Percentiles rank a stretch among this genome's conserved stretches.
These are phyloP conservation scores for Ganoderma sinense DNA, from an alignment of 1,284 basidiomycete genomes.

Conservation along the genomic window DNA sequence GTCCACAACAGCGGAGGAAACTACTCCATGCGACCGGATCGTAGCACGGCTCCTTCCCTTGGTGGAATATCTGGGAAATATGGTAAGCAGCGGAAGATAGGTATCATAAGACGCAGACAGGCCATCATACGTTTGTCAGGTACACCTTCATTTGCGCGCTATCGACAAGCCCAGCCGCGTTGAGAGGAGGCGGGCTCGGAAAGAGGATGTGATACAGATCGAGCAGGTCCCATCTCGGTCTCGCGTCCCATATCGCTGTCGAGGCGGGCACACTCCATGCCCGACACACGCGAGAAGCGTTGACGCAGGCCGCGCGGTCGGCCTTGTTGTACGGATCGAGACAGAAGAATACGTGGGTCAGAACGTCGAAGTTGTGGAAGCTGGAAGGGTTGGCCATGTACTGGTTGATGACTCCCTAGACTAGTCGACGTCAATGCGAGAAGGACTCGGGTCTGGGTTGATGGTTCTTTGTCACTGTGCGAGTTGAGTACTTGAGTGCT, in stretches of 20 bases:
- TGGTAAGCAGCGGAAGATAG: neutral
- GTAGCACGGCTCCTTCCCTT: neutral
- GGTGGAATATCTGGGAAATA: neutral
- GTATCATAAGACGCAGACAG: neutral
- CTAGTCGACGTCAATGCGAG: neutral
- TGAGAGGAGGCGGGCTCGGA: neutral
- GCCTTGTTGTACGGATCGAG: conserved; percentile 1
- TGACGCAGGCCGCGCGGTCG: neutral
- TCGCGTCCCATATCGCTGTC: neutral
- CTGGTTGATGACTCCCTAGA: neutral
- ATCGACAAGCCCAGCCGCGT: neutral
- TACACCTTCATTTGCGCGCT: neutral
- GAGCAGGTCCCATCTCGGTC: neutral
- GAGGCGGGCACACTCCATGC: neutral
- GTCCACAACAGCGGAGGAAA: conserved; percentile 2
- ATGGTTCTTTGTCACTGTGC: neutral
- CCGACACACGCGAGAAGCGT: neutral
- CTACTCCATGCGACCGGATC: neutral
- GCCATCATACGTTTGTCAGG: neutral
- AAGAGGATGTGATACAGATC: conserved; percentile 1
- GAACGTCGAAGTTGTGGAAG: conserved; percentile 1
- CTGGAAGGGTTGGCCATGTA: neutral
- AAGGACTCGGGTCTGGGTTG: neutral
- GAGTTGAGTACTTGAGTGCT: no score
- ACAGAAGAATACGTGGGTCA: neutral